These are phyloP conservation scores for Linaria vulgaris DNA, from an alignment of 257 asterid species.

Conservation along the genomic window DNA sequence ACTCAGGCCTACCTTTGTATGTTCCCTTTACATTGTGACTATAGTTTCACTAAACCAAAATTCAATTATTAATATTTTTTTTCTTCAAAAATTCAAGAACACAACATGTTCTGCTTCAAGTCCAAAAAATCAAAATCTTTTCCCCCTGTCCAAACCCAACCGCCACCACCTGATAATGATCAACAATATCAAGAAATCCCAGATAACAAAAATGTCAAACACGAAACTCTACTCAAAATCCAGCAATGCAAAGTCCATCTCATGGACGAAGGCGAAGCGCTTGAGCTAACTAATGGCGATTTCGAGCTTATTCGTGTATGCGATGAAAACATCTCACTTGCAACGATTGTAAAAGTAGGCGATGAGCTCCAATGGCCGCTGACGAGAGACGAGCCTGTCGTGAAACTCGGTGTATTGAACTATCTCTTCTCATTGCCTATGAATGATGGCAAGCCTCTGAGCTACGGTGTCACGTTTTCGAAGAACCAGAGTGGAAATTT, in stretches of 20 bases:
- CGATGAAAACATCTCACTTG: slow-evolving; percentile 51
- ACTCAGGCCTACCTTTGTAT: slow-evolving; percentile 15
- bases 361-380: slow-evolving; percentile 82
- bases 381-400: slow-evolving; percentile 80
- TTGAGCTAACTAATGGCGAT: slow-evolving; percentile 59
- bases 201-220: slow-evolving; percentile 43
- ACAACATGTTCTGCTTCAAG: slow-evolving; percentile 53
- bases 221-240: slow-evolving; percentile 45
- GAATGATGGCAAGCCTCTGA: slow-evolving; percentile 54
- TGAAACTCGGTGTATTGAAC: slow-evolving; percentile 56
- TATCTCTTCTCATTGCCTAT: slow-evolving; percentile 74
- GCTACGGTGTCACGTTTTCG: slow-evolving; percentile 71
- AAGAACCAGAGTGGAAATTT: slow-evolving; percentile 30
- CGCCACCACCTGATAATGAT: no score
- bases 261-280: slow-evolving; percentile 65
- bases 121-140: slow-evolving; percentile 41
- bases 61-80: no score
- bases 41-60: no score
- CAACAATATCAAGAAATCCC: slow-evolving; percentile 29
- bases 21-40: slow-evolving; percentile 2
- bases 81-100: no score
- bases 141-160: slow-evolving; percentile 16
- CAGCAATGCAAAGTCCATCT: slow-evolving; percentile 67
- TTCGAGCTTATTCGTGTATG: slow-evolving; percentile 47
- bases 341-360: slow-evolving; percentile 64